Evolutionary conservation across 129 eudicot genomes (phyloP).

Genomic region (Flaveria bidentis): DNA sequence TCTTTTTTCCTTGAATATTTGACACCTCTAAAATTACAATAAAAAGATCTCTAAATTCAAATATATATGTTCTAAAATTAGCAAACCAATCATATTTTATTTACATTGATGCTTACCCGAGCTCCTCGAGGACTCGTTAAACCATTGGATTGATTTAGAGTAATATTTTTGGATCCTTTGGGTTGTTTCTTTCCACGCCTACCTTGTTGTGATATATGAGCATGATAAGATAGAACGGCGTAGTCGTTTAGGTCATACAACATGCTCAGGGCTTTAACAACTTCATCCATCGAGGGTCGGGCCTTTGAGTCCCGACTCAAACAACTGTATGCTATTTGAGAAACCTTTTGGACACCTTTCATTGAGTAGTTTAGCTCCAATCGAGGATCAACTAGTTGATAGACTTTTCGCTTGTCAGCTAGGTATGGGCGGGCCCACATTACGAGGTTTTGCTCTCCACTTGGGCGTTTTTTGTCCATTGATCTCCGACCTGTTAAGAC

Average conservation of each 20-base stretch:
- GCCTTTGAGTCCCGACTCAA: conserved; percentile 79
- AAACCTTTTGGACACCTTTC: conserved; percentile 79
- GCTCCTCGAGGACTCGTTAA: conserved; percentile 48
- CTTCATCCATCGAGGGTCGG: conserved; percentile 90
- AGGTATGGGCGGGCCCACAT: conserved; percentile 92
- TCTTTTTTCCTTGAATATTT: neutral
- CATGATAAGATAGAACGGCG: conserved; percentile 68
- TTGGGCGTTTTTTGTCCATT: conserved; percentile 91
- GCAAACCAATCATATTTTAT: conserved; percentile 12
- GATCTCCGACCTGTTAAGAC: conserved; percentile 89
- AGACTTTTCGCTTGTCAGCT: conserved; percentile 77
- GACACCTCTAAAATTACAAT: conserved; percentile 43
- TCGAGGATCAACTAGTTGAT: conserved; percentile 85
- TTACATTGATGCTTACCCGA: conserved; percentile 52
- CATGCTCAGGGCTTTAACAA: conserved; percentile 68
- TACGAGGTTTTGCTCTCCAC: conserved; percentile 95
- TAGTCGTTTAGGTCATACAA: conserved; percentile 72
- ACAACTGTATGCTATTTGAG: conserved; percentile 79
- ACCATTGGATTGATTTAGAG: conserved; percentile 46
- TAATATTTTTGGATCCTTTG: conserved; percentile 45
- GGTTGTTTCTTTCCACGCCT: conserved; percentile 71
- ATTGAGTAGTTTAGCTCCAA: conserved; percentile 84
- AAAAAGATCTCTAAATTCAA: conserved; percentile 11
- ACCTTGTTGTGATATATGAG: conserved; percentile 67
- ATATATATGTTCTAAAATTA: conserved; percentile 7